Evolutionary conservation across 2,329 filamentous ascomycete species (phyloP), one percentile per base, ranked within the genome.

Genomic region (Exophiala dermatitidis): DNA sequence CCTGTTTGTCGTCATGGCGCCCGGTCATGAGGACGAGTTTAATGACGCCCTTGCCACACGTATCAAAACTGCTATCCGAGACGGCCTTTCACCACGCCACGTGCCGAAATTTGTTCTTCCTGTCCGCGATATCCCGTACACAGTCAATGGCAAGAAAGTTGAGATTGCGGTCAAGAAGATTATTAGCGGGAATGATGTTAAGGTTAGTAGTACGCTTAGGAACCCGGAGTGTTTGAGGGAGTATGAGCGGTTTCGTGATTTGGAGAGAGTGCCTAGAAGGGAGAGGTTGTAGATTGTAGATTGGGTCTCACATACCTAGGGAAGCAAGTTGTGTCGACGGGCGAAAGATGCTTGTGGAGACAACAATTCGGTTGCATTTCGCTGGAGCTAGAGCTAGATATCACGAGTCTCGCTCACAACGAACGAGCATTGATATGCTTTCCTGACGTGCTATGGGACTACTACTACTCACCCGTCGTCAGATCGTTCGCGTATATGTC

Each of bases 71-170:
- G 64, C 62, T n/a, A 62, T 67, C 44, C 54, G 59, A 34, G 48
- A 57, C 12, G 60, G 62, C 6, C 37, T 66, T 31, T 67, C 64
- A 8, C 55, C 67, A 2, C 61, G 72, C 5, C 72, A 75, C 59
- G 72, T 75, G 30, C 72, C 72, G 1, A 64, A 62, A 50, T 73
- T 70, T 52, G 63, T 74, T 6, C 56, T 72, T 8, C 59, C 67
- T 12, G 67, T 72, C 1, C 62, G 60, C 1, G 71, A 71, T 26
- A 69, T 75, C 12, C 72, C 72, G 0, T 67, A 70, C 19, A 75
- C 72, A 6, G 70, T 76, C 40, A 75, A 76, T 52, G 73, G 73
- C 4, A 75, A 75, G 62, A 75, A 75, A 55, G 70, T 75, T 30
- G 69, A 72, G 66, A 70, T 67, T 46, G 68, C 66, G 32, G 70